Percentiles rank a stretch among this genome's conserved stretches.
Conservation (phyloP, 441 rosid species). For the Adansonia rubrostipa region DNA sequence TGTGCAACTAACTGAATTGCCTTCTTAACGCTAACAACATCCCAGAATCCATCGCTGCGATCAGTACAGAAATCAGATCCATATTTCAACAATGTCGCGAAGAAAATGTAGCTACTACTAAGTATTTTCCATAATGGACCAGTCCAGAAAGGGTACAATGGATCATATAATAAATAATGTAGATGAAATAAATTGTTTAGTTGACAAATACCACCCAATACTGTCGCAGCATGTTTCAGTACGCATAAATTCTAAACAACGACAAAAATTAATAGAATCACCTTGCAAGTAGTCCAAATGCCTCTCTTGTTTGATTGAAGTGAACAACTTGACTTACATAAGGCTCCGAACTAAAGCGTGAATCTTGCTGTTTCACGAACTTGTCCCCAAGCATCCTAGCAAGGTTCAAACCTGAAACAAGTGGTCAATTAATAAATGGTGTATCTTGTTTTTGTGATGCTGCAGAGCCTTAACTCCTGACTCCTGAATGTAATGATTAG, state of each 20-base stretch:
- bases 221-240: conserved; percentile 4
- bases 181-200: neutral
- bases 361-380: conserved; percentile 87
- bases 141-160: neutral
- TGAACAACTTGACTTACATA: conserved; percentile 74
- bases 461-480: neutral
- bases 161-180: neutral
- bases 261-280: conserved; percentile 33
- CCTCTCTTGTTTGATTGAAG: conserved; percentile 55
- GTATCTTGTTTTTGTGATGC: conserved; percentile 17
- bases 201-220: neutral
- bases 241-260: neutral
- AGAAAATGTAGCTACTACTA: neutral
- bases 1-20: conserved; percentile 73
- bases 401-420: conserved; percentile 77
- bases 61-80: conserved; percentile 25
- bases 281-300: conserved; percentile 89
- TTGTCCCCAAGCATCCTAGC: conserved; percentile 99
- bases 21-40: conserved; percentile 74
- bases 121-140: too few species aligned
- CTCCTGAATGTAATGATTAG: conserved; percentile 8
- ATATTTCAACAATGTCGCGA: conserved; percentile 15
- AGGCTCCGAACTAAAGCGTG: conserved; percentile 86
- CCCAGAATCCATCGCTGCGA: conserved; percentile 97
- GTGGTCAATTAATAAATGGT: neutral